Evolutionary conservation across 2,329 filamentous ascomycete species (phyloP).

Genomic region (Fusarium coffeatum): DNA sequence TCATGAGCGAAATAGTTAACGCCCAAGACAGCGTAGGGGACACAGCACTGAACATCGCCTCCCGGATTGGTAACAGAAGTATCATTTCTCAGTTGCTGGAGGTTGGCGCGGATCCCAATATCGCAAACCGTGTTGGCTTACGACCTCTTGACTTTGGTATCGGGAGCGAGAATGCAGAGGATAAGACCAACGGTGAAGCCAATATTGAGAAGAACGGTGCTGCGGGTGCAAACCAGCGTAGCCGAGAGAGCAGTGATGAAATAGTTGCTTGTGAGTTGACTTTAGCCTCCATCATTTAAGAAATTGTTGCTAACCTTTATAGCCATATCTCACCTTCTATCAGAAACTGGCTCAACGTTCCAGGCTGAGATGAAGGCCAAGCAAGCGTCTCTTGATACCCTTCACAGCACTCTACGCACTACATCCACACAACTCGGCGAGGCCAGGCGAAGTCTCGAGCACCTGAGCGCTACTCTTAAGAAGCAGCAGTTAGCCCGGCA

Average conservation of each 20-base stretch:
- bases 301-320: neutral
- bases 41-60: constrained; percentile 93
- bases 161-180: constrained; percentile 70
- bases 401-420: constrained; percentile 83
- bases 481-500: constrained; percentile 74
- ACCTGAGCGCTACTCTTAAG: constrained; percentile 72
- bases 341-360: constrained; percentile 82
- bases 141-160: constrained; percentile 95
- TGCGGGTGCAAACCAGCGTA: constrained; percentile 64
- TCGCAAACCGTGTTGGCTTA: constrained; percentile 89
- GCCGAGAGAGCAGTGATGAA: constrained; percentile 79
- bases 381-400: constrained; percentile 82
- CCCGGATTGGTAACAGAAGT: constrained; percentile 89
- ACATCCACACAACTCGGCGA: constrained; percentile 83
- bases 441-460: constrained; percentile 78
- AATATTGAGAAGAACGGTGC: constrained; percentile 58
- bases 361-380: constrained; percentile 84
- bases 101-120: constrained; percentile 92
- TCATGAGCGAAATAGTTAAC: constrained; percentile 98
- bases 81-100: constrained; percentile 98
- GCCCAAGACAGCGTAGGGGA: constrained; percentile 94
- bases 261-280: constrained; percentile 78
- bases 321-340: constrained; percentile 86
- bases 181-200: constrained; percentile 57
- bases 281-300: neutral